Conservation (phyloP, 2,329 filamentous ascomycete genomes). For the Chaetomiaceae sp. region DNA sequence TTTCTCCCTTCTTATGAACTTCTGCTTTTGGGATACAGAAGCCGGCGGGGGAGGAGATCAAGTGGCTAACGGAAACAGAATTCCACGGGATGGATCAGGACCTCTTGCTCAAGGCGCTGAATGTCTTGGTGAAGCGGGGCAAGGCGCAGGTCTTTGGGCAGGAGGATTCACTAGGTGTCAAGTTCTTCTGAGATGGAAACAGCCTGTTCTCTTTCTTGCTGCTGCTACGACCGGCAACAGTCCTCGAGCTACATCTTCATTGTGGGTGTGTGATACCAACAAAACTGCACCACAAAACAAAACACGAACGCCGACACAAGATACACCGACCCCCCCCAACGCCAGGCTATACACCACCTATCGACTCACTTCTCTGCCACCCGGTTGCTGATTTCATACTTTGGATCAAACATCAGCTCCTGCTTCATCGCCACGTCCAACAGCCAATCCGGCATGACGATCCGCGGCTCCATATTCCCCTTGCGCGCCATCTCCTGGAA, state of each 20-base stretch:
- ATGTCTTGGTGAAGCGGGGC: constrained; percentile 78
- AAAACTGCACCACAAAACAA: too few relatives aligned
- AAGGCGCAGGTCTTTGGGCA: constrained; percentile 91
- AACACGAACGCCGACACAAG: not conserved
- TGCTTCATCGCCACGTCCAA: constrained; percentile 87
- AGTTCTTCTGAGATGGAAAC: constrained; percentile 71
- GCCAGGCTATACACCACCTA: constrained; percentile 2
- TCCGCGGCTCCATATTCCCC: constrained; percentile 71
- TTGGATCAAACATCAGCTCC: constrained; percentile 62
- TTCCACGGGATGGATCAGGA: constrained; percentile 86
- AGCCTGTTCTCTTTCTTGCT: not conserved
- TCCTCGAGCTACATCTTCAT: too few relatives aligned
- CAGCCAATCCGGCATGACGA: constrained; percentile 86
- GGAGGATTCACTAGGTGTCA: constrained; percentile 85
- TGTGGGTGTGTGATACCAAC: too few relatives aligned
- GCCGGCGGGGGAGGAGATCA: constrained; percentile 22
- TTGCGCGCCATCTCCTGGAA: constrained; percentile 76
- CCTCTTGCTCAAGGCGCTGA: constrained; percentile 72
- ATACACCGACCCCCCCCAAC: constrained; percentile 1
- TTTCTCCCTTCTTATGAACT: not conserved
- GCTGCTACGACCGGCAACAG: too few relatives aligned
- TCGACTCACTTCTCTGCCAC: constrained; percentile 8
- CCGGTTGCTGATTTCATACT: constrained; percentile 48
- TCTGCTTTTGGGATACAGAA: not conserved
- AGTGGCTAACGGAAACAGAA: constrained; percentile 41